Evolutionary conservation across 1,284 basidiomycete species (phyloP).

Genomic region (Butyriboletus appendiculatus): DNA sequence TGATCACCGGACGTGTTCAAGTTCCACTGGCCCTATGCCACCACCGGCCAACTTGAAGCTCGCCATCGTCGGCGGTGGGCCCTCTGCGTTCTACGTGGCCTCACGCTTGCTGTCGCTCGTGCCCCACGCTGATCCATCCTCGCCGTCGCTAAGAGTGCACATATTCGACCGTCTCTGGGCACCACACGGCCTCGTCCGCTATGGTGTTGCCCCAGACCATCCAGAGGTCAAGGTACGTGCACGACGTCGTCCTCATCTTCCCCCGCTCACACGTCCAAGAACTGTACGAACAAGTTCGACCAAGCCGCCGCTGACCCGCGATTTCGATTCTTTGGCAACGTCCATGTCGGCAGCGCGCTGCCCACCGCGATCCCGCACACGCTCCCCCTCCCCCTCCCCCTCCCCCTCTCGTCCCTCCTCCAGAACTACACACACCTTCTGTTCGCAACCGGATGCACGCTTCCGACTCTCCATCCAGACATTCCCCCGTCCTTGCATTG

Average conservation of each 20-base stretch:
- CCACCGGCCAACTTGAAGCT: constrained; percentile 57
- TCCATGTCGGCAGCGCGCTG: constrained; percentile 61
- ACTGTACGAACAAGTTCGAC: constrained; percentile 97
- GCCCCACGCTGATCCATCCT: constrained; percentile 43
- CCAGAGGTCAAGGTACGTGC: constrained; percentile 91
- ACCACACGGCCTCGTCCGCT: constrained; percentile 93
- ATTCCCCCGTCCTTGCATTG: constrained; percentile 58
- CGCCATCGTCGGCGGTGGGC: constrained; percentile 87
- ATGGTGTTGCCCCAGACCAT: constrained; percentile 98
- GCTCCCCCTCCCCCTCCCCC: constrained; percentile 52
- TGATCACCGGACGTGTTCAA: constrained; percentile 5
- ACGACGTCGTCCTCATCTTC: constrained; percentile 1
- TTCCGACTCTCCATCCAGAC: constrained; percentile 56
- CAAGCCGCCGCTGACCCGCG: constrained; percentile 70
- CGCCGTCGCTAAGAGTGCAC: constrained; percentile 64
- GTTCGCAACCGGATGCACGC: constrained; percentile 79
- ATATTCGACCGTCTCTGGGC: constrained; percentile 94
- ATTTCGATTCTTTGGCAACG: constrained; percentile 92
- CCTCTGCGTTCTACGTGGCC: constrained; percentile 95
- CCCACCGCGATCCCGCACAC: constrained; percentile 46
- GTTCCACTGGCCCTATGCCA: constrained; percentile 15
- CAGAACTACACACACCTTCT: constrained; percentile 80
- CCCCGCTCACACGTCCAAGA: constrained; percentile 51
- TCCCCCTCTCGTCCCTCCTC: constrained; percentile 61
- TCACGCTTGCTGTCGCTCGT: constrained; percentile 74